Evolutionary conservation across 1,284 basidiomycete genomes (phyloP).

Genomic region (Lignosus rhinocerotis): DNA sequence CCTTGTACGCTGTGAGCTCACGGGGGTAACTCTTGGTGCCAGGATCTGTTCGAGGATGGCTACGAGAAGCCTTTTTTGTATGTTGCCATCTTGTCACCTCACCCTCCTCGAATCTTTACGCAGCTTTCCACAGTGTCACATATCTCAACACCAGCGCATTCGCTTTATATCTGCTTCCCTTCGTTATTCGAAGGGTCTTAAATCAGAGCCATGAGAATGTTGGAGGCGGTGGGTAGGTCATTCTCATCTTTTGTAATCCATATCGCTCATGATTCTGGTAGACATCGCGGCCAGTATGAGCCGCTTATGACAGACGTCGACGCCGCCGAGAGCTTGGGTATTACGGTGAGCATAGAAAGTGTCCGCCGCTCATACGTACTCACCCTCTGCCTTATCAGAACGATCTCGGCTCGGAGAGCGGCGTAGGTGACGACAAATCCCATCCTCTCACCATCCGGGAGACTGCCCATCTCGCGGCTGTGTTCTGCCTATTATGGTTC

Average conservation of each 20-base stretch:
- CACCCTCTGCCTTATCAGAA: neutral
- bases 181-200: slow-evolving; percentile 45
- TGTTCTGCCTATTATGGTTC: slow-evolving; percentile 89
- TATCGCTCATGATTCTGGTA: slow-evolving; percentile 13
- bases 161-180: slow-evolving; percentile 85
- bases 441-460: slow-evolving; percentile 64
- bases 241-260: neutral
- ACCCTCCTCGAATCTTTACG: neutral
- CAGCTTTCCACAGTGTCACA: slow-evolving; percentile 57
- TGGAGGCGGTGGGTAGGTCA: slow-evolving; percentile 18
- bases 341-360: slow-evolving; percentile 12
- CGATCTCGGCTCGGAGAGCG: slow-evolving; percentile 16
- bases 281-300: slow-evolving; percentile 37
- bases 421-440: slow-evolving; percentile 23
- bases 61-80: slow-evolving; percentile 84
- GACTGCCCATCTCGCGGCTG: slow-evolving; percentile 74
- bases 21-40: neutral
- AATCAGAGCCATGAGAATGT: slow-evolving; percentile 22
- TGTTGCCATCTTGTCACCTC: slow-evolving; percentile 29
- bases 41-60: slow-evolving; percentile 72
- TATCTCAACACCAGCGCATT: slow-evolving; percentile 90
- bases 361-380: neutral
- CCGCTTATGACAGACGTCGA: slow-evolving; percentile 36
- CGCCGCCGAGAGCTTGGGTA: slow-evolving; percentile 24
- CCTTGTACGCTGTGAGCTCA: neutral